Conservation (phyloP, 306 rosid species). For the Cucurbita moschata region DNA sequence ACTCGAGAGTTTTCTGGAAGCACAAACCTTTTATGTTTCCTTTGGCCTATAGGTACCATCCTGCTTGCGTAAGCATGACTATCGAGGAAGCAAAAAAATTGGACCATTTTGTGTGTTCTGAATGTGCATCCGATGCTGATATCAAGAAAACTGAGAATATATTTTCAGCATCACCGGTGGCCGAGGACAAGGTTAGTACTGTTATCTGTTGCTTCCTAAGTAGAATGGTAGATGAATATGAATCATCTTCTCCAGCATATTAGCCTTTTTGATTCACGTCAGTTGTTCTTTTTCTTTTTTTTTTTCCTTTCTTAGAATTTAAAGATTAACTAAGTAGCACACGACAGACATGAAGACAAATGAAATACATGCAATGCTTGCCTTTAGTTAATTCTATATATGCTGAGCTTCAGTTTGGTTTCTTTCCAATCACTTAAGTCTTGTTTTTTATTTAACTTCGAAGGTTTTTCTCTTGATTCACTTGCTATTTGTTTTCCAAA, state of each 20-base stretch:
- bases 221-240: not conserved
- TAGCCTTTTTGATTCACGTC: not conserved
- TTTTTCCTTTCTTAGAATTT: not conserved
- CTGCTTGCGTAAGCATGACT: conserved; percentile 87
- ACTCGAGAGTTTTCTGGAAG: not conserved
- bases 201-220: not conserved
- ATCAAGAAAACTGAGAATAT: conserved; percentile 37
- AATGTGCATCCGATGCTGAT: conserved; percentile 63
- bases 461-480: not conserved
- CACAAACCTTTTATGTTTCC: not conserved
- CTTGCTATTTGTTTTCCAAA: not conserved
- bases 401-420: not conserved
- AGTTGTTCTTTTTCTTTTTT: not conserved
- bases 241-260: not conserved
- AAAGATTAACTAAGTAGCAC: not conserved
- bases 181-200: conserved; percentile 48
- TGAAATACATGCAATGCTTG: not conserved
- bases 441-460: not conserved
- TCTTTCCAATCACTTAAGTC: not conserved
- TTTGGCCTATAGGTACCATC: conserved; percentile 69
- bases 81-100: conserved; percentile 66
- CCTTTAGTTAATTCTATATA: not conserved
- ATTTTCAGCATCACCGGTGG: conserved; percentile 33
- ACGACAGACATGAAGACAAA: not conserved
- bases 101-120: conserved; percentile 76